Percentiles rank a stretch among this genome's conserved stretches.
Evolutionary conservation across 768 basidiomycete species (phyloP).

Genomic region (Calocera cornea): DNA sequence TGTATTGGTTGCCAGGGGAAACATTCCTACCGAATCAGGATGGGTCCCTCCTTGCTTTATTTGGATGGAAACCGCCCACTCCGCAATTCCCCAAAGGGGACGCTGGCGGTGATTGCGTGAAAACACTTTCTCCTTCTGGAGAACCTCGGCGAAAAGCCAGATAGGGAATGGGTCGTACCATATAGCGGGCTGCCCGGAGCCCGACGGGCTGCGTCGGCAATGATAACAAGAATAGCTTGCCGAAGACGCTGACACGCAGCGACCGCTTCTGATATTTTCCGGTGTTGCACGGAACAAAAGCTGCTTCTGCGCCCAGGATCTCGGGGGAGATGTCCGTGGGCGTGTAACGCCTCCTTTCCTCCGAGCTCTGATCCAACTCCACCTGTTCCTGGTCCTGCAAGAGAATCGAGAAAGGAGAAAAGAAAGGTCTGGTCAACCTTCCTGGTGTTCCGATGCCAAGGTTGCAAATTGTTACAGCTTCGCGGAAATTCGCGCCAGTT

Average conservation of each 20-base stretch:
- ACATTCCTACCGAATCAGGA: not conserved
- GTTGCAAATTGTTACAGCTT: too few species aligned
- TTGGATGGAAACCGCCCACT: not conserved
- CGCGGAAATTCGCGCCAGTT: too few species aligned
- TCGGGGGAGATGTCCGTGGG: not conserved
- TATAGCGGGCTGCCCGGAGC: not conserved
- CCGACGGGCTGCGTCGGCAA: too few species aligned
- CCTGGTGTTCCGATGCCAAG: too few species aligned
- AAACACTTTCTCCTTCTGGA: not conserved
- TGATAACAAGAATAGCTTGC: not conserved
- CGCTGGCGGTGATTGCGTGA: not conserved
- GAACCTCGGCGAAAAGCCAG: not conserved
- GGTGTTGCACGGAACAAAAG: not conserved
- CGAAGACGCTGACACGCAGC: not conserved
- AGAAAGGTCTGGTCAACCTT: too few species aligned
- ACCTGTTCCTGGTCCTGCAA: not conserved
- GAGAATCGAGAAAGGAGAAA: too few species aligned
- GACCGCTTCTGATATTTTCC: not conserved
- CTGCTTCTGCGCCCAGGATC: not conserved
- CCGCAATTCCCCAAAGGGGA: not conserved
- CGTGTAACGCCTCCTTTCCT: not conserved
- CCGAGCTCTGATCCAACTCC: not conserved
- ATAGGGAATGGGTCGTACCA: not conserved
- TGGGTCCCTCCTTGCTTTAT: not conserved
- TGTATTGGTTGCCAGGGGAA: not conserved